These are phyloP conservation scores for Sugiyamaella pinicola DNA, from an alignment of 1,139 yeast genomes.

Conservation along the genomic window DNA sequence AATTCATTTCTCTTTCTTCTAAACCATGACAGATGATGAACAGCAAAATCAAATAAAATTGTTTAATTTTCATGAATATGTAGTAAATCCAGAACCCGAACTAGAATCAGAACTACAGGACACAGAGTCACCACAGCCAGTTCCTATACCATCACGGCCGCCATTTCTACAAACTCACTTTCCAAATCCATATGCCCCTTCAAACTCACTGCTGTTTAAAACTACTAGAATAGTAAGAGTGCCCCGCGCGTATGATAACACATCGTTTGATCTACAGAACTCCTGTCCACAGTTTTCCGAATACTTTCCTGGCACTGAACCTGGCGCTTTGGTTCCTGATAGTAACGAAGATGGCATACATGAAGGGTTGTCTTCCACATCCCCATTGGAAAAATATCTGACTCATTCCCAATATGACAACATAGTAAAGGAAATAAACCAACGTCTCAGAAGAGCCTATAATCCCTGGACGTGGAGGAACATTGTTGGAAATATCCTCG, in stretches of 20 bases:
- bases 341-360: constrained; percentile 4
- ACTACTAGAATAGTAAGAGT: constrained; percentile 63
- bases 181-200: constrained; percentile 55
- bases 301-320: constrained; percentile 63
- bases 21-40: constrained; percentile 10
- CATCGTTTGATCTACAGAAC: constrained; percentile 30
- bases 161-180: constrained; percentile 27
- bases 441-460: constrained; percentile 47
- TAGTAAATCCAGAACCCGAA: constrained; percentile 13
- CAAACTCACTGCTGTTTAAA: constrained; percentile 40
- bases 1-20: background rate
- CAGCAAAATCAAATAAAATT: constrained; percentile 25
- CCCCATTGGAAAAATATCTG: constrained; percentile 55
- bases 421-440: constrained; percentile 53
- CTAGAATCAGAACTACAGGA: background rate
- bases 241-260: constrained; percentile 51
- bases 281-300: constrained; percentile 60
- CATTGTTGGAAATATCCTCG: constrained; percentile 49
- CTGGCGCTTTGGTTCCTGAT: constrained; percentile 55
- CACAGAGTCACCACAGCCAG: background rate
- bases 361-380: constrained; percentile 30
- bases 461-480: constrained; percentile 45
- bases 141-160: background rate
- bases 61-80: constrained; percentile 37
- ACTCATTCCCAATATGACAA: constrained; percentile 45